A percentile compares a stretch with the other conserved stretches of the same genome.
Evolutionary conservation across 345 rosid species (phyloP).

Genomic region (Boechera stricta): DNA sequence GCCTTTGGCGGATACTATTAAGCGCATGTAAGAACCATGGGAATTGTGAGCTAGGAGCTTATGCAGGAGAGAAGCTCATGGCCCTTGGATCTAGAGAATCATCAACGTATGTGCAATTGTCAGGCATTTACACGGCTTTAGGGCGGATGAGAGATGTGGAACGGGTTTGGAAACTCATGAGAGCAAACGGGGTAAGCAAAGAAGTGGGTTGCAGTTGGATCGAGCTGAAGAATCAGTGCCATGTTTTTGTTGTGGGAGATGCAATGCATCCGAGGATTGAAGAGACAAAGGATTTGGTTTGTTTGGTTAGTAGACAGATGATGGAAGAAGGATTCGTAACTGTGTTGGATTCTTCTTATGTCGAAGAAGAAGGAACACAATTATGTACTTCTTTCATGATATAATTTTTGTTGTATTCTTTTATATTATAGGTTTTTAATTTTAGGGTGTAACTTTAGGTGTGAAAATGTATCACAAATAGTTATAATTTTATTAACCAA

Average conservation of each 20-base stretch:
- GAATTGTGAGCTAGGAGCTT: slow-evolving; percentile 65
- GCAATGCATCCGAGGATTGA: slow-evolving; percentile 59
- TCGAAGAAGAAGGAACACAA: slow-evolving; percentile 35
- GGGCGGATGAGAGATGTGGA: slow-evolving; percentile 62
- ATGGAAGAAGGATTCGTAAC: slow-evolving; percentile 57
- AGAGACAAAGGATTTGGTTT: slow-evolving; percentile 47
- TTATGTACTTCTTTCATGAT: slow-evolving; percentile 19
- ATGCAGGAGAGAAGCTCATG: slow-evolving; percentile 79
- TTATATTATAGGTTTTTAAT: slow-evolving; percentile 2
- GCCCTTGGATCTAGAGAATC: slow-evolving; percentile 74
- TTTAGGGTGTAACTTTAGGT: not conserved
- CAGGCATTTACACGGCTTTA: slow-evolving; percentile 61
- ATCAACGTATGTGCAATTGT: slow-evolving; percentile 63
- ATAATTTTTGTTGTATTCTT: slow-evolving; percentile 17
- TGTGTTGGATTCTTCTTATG: slow-evolving; percentile 36
- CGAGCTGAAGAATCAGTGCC: slow-evolving; percentile 53
- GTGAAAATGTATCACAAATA: slow-evolving; percentile 9
- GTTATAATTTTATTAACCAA: slow-evolving; percentile 1
- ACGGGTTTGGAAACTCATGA: slow-evolving; percentile 65
- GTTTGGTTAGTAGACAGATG: slow-evolving; percentile 60
- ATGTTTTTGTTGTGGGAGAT: slow-evolving; percentile 70
- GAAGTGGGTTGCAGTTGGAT: slow-evolving; percentile 89
- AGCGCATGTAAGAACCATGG: slow-evolving; percentile 71
- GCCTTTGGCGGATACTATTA: slow-evolving; percentile 70
- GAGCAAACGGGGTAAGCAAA: slow-evolving; percentile 56